Base-by-base conservation (phyloP, 352 stramenopile species). In the Blastocystis sp. region DNA sequence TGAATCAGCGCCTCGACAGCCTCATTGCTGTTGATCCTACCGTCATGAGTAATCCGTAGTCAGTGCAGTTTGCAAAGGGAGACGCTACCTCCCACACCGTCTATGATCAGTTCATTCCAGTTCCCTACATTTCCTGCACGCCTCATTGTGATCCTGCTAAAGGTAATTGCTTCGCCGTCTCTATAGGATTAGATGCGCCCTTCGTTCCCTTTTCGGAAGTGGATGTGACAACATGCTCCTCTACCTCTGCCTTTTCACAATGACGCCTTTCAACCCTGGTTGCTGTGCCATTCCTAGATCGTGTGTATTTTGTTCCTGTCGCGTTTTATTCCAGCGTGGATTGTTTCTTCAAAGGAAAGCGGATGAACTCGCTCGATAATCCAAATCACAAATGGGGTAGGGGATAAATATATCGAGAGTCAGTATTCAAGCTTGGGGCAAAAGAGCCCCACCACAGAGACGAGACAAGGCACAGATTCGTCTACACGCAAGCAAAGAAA, bases 191-290 rank as follows among this genome's bases (percentile, higher is more conserved):
- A 77, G 66, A 54, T n/a, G 38, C 24, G 9, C 38, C 66, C 2
- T 77, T 77, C 60, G 21, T 61, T 61, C 21, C 45, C 14, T 77
- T 77, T 77, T 77, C 66, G 19, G 66, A 77, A 7, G 34, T 19
- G 14, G 9, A 54, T 77, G n/a, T 77, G 38, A 11, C 19, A 34
- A 2, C 3, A 14, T 77, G n/a, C 34, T 43, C 66, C n/a, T 9
- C 66, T 77, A 43, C 38, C 24, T 77, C 66, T 54, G 66, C 60
- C 19, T 77, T 77, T 38, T 71, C 17, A 74, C 28, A 34, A 0
- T 34, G 28, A 34, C 28, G 28, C 28, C 28, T 0, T 0, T 0
- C 28, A 34, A 0, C 28, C 28, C 28, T 34, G 28, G 28, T 34
- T 34, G 28, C 28, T 34, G 28, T 34, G 28, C 28, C 28, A 34